A percentile compares a stretch with the other conserved stretches of the same genome.
These are phyloP conservation scores for Seiridium cupressi DNA, from an alignment of 2,329 filamentous ascomycete species.

Conservation along the genomic window DNA sequence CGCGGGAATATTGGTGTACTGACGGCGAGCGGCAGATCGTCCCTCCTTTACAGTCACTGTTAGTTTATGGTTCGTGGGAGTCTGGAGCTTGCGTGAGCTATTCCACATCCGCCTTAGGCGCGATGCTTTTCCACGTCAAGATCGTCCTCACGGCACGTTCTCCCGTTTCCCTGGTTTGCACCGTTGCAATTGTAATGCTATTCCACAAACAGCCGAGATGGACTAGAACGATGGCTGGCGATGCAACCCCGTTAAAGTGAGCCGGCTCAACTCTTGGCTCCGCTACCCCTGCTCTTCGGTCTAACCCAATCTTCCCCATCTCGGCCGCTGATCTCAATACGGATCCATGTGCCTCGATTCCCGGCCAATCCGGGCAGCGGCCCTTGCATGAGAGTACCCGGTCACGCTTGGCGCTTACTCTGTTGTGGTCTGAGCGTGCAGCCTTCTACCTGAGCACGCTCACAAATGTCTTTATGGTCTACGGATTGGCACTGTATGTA, in stretches of 20 bases:
- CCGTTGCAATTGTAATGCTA: background rate
- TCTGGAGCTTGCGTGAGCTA: background rate
- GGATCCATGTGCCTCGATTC: too few species aligned
- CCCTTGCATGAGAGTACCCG: too few species aligned
- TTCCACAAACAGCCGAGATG: background rate
- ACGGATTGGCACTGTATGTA: too few species aligned
- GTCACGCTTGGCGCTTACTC: too few species aligned
- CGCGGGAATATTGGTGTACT: background rate
- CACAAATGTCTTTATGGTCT: too few species aligned
- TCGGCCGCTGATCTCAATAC: conserved; percentile 1
- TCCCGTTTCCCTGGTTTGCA: background rate
- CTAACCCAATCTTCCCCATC: conserved; percentile 3
- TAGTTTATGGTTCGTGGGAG: background rate
- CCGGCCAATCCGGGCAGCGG: too few species aligned
- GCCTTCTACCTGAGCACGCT: too few species aligned
- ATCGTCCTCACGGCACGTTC: background rate
- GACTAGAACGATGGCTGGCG: background rate
- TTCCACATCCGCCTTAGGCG: background rate
- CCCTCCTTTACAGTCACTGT: background rate
- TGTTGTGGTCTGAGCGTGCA: too few species aligned
- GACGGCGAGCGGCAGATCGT: background rate
- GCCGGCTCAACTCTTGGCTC: background rate
- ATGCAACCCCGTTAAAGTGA: background rate
- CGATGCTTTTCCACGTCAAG: background rate
- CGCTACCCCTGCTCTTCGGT: background rate